Percentiles rank a stretch among this genome's conserved stretches.
phyloP scores from a whole-genome alignment of 352 stramenopile genomes.

The Phytophthora sp. region DNA sequence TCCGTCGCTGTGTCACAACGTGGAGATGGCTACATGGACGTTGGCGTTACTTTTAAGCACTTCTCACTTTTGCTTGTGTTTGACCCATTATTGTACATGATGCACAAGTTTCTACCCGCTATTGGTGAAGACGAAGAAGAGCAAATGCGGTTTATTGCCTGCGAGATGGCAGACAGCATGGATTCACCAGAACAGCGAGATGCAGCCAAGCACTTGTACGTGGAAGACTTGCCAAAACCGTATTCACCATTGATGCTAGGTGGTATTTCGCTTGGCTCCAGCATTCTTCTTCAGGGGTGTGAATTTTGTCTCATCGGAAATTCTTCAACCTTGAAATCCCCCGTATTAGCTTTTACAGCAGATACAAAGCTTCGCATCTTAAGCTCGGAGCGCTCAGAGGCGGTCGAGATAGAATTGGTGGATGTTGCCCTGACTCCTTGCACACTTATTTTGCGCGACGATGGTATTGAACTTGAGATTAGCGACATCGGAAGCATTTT shows the following conservation, averaged over 20 bases:
- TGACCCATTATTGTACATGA: constrained; percentile 65
- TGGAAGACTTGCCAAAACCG: constrained; percentile 61
- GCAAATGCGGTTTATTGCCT: constrained; percentile 75
- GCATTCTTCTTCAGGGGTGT: constrained; percentile 56
- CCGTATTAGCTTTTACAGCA: constrained; percentile 83
- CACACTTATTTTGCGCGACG: constrained; percentile 56
- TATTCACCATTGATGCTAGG: constrained; percentile 76
- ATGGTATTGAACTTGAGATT: constrained; percentile 82
- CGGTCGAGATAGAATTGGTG: constrained; percentile 72
- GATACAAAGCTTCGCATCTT: constrained; percentile 70
- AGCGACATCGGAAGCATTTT: constrained; percentile 76
- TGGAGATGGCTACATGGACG: constrained; percentile 58
- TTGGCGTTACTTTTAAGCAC: constrained; percentile 57
- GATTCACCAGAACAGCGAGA: constrained; percentile 69
- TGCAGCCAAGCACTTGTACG: constrained; percentile 47
- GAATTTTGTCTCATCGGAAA: constrained; percentile 87
- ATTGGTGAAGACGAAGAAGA: constrained; percentile 73
- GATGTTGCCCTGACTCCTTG: constrained; percentile 86
- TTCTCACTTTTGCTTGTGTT: constrained; percentile 82
- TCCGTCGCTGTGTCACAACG: constrained; percentile 51
- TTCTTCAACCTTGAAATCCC: constrained; percentile 68
- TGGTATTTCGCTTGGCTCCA: constrained; percentile 58
- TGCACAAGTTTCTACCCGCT: constrained; percentile 66
- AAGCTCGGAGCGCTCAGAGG: constrained; percentile 69
- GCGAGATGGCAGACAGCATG: constrained; percentile 43